phyloP scores from a whole-genome alignment of 1,284 basidiomycete species.

The Phaffia rhodozyma region DNA sequence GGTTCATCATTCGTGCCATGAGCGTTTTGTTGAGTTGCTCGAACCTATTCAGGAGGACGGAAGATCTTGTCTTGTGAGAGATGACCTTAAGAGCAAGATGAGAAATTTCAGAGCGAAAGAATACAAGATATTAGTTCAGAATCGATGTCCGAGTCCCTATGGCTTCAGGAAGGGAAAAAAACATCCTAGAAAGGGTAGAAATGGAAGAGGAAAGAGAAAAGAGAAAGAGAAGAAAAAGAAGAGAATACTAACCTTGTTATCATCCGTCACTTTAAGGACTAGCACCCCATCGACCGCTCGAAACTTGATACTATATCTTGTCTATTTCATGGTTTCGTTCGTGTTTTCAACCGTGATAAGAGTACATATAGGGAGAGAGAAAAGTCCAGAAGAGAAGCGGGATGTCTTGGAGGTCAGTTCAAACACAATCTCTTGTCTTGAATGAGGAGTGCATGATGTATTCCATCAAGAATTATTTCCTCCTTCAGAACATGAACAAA shows the following conservation, averaged over 20 bases:
- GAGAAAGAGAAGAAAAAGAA: background rate
- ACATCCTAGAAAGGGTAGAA: background rate
- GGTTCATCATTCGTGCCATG: slow-evolving; percentile 10
- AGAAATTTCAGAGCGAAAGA: background rate
- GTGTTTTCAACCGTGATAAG: too few relatives aligned
- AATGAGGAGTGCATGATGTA: too few relatives aligned
- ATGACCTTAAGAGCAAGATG: slow-evolving; percentile 50
- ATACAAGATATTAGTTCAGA: background rate
- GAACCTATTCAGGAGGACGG: slow-evolving; percentile 87
- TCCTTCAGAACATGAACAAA: too few relatives aligned
- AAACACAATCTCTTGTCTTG: too few relatives aligned
- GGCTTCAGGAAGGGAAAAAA: background rate
- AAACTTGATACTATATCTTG: slow-evolving; percentile 81
- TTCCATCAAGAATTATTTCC: too few relatives aligned
- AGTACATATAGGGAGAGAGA: too few relatives aligned
- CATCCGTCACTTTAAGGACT: slow-evolving; percentile 81
- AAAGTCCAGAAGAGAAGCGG: too few relatives aligned
- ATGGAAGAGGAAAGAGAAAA: background rate
- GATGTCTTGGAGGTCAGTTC: too few relatives aligned
- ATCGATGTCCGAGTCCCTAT: background rate
- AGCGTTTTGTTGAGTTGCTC: slow-evolving; percentile 58
- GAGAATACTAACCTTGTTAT: slow-evolving; percentile 53
- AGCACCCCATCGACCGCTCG: slow-evolving; percentile 64
- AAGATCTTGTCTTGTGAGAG: slow-evolving; percentile 87
- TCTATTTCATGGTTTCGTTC: slow-evolving; percentile 38